Percentiles rank a stretch among this genome's conserved stretches.
Conservation (phyloP, 805 yeast species). For the Nakazawaea anatomiae region DNA sequence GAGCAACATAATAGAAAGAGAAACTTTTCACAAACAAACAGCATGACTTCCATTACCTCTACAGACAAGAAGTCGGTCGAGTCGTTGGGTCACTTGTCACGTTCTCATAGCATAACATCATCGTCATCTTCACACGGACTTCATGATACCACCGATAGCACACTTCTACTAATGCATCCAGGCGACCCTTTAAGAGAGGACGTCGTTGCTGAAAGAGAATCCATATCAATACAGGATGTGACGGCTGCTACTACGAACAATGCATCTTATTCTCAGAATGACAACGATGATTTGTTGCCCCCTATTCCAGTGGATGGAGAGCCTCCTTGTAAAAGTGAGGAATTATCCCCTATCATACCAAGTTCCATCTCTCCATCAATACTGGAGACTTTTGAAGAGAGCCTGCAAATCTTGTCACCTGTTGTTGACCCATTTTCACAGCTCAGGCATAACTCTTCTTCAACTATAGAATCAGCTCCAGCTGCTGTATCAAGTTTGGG, state of each 20-base stretch:
- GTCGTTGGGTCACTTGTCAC: background rate
- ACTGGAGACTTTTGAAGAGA: background rate
- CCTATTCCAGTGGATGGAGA: conserved; percentile 5
- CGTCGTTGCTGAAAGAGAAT: background rate
- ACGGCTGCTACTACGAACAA: no score
- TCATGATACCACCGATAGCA: conserved; percentile 4
- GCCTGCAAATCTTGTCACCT: background rate
- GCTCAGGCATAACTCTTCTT: background rate
- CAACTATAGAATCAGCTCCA: background rate
- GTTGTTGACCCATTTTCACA: background rate
- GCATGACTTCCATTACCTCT: background rate
- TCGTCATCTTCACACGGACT: background rate
- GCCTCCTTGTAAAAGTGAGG: conserved; percentile 9
- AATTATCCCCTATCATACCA: conserved; percentile 7
- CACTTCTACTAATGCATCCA: background rate
- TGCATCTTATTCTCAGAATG: background rate
- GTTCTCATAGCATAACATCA: conserved; percentile 1
- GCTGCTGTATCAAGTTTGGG: background rate
- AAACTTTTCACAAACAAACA: conserved; percentile 5
- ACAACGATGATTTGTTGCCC: conserved; percentile 2
- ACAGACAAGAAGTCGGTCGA: background rate
- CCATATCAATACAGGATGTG: background rate
- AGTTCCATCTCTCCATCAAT: conserved; percentile 1
- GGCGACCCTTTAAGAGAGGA: background rate
- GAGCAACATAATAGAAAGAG: conserved; percentile 3